Evolutionary conservation across 805 yeast species (phyloP).

Genomic region (Kluyveromyces lactis): DNA sequence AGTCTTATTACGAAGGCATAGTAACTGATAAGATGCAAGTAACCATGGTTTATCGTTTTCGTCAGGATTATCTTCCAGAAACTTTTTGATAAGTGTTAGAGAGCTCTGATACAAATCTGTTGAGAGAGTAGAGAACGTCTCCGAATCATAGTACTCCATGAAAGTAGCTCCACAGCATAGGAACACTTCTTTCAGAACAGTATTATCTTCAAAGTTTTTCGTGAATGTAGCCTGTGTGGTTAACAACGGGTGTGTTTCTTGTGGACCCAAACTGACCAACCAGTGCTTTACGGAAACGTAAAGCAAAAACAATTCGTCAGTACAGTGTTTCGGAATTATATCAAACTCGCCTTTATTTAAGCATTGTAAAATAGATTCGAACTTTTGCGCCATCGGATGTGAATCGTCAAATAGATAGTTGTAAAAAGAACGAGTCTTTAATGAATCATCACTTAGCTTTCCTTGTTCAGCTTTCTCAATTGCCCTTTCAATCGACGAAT

Average conservation of each 20-base stretch:
- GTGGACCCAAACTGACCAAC: constrained; percentile 35
- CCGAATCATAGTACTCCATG: constrained; percentile 28
- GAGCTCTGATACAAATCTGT: constrained; percentile 21
- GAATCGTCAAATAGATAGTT: constrained; percentile 1
- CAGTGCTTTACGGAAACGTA: constrained; percentile 35
- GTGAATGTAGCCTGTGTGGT: constrained; percentile 35
- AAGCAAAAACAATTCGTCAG: constrained; percentile 13
- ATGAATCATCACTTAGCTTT: neutral
- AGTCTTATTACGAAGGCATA: constrained; percentile 34
- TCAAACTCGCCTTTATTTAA: constrained; percentile 5
- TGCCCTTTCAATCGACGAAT: neutral
- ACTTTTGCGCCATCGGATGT: constrained; percentile 1
- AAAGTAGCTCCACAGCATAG: constrained; percentile 36
- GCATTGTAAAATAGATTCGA: constrained; percentile 2
- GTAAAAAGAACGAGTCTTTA: neutral
- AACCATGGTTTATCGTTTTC: constrained; percentile 33
- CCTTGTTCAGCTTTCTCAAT: neutral
- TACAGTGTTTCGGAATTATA: neutral
- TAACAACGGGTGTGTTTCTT: constrained; percentile 32
- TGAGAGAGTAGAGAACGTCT: constrained; percentile 17
- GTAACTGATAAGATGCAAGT: constrained; percentile 31
- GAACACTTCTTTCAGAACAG: constrained; percentile 28
- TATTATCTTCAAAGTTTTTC: constrained; percentile 28
- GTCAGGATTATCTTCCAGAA: constrained; percentile 16
- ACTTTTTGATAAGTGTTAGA: constrained; percentile 14